Base-by-base conservation (phyloP, 2,329 filamentous ascomycete genomes). In the Colletotrichum tofieldiae region DNA sequence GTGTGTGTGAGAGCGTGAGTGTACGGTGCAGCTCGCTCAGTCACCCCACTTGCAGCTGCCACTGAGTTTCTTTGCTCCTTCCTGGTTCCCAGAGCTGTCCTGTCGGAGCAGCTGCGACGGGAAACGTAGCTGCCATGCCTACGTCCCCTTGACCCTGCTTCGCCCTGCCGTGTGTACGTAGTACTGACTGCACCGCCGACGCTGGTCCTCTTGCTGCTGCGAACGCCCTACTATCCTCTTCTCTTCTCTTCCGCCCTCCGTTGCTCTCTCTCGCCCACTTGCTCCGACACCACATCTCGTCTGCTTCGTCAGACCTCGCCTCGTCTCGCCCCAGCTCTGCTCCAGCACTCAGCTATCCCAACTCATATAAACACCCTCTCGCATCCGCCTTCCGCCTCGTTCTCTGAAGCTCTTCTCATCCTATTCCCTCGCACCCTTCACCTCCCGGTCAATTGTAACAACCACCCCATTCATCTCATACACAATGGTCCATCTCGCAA, bases 401-500 rank as follows among this genome's bases (percentile, higher is more conserved):
- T n/a, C 5, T 20, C 18, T 7, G 51, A n/a, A 35, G 6, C 18
- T 55, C 29, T 3, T 11, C n/a, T 29, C 37, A 8, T 58, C 37
- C n/a, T 23, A 7, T 7, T 26, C 43, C 8, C 60, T 20, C 43
- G 5, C 6, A 47, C 7, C 32, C 18, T 20, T 32, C 11, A 26
- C 43, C 26, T n/a, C 8, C 23, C 3, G 16, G 14, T 5, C 29
- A 23, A 18, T 11, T 1, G 39, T 9, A 63, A 23, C 29, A 18
- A 18, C 59, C 29, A 11, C 18, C 52, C 26, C 9, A 43, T 16
- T 32, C 2, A 43, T 16, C 51, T 26, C 51, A n/a, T 32, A 6
- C 37, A 71, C 62, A 39, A 73, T 73, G 71, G 71, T 71, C 39
- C 72, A 74, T 61, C 72, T 74, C 56, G 55, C 64, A 47, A 65